Evolutionary conservation across 1,284 basidiomycete species (phyloP).

Genomic region (Rhodotorula sp.): DNA sequence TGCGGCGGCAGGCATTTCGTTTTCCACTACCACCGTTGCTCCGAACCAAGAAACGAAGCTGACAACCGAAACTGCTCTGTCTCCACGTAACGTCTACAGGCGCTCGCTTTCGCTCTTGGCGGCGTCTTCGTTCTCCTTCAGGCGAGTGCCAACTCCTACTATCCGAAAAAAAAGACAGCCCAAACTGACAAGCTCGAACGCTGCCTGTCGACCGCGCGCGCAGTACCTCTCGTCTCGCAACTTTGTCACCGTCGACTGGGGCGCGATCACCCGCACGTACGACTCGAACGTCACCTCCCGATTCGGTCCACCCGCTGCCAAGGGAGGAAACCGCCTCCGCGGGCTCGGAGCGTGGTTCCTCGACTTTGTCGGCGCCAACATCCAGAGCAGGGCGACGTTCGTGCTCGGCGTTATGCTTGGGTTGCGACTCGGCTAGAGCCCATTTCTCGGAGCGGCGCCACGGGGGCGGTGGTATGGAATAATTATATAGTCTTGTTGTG

Average conservation of each 20-base stretch:
- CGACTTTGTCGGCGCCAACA: conserved; percentile 44
- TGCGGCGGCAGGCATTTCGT: background rate
- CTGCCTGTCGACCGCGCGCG: background rate
- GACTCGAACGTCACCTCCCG: conserved; percentile 37
- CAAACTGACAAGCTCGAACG: background rate
- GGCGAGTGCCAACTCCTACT: conserved; percentile 16
- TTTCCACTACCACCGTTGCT: background rate
- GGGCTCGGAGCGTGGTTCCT: conserved; percentile 37
- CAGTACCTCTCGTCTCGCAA: conserved; percentile 45
- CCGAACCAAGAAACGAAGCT: too few relatives aligned
- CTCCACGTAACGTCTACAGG: conserved; percentile 21
- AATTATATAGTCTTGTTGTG: background rate
- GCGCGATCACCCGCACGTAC: conserved; percentile 36
- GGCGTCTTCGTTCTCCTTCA: conserved; percentile 44
- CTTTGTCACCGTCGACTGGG: conserved; percentile 44
- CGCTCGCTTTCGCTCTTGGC: conserved; percentile 42
- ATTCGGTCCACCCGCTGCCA: conserved; percentile 16
- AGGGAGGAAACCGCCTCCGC: conserved; percentile 35
- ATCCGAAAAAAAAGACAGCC: too few relatives aligned
- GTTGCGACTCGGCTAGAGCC: conserved; percentile 29
- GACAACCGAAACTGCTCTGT: too few relatives aligned
- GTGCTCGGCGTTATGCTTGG: conserved; percentile 42
- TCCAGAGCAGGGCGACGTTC: conserved; percentile 44
- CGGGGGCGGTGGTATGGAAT: background rate
- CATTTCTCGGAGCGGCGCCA: background rate